phyloP scores from a whole-genome alignment of 75 land plant genomes.

The Sequoiadendron giganteum region DNA sequence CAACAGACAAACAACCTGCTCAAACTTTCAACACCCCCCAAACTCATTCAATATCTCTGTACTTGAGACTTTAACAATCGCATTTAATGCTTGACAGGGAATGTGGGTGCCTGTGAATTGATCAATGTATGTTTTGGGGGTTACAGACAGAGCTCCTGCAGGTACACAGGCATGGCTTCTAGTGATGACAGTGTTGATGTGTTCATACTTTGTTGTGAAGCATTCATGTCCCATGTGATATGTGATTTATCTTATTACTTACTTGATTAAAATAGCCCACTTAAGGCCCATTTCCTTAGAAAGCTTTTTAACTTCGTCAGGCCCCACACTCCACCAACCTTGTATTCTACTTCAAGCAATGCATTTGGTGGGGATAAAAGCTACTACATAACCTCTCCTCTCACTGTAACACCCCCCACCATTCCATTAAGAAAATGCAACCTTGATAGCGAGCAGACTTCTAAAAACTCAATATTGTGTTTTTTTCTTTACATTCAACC shows the following conservation, averaged over 20 bases:
- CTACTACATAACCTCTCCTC: background rate
- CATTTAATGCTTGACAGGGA: background rate
- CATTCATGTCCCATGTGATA: background rate
- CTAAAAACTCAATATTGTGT: background rate
- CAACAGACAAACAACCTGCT: background rate
- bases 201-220: background rate
- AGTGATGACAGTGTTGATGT: background rate
- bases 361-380: slow-evolving; percentile 2
- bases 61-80: background rate
- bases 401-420: background rate
- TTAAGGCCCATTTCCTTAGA: background rate
- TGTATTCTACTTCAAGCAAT: background rate
- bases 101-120: background rate
- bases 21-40: background rate
- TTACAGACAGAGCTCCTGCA: background rate
- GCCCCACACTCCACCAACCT: background rate
- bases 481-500: background rate
- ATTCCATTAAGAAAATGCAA: background rate
- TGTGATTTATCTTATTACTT: background rate
- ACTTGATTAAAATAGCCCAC: slow-evolving; percentile 6
- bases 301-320: background rate
- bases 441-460: background rate
- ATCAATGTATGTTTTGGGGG: background rate
- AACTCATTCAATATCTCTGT: background rate
- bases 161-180: background rate